Evolutionary conservation across 306 rosid genomes (phyloP).

Genomic region (Citrullus colocynthis): DNA sequence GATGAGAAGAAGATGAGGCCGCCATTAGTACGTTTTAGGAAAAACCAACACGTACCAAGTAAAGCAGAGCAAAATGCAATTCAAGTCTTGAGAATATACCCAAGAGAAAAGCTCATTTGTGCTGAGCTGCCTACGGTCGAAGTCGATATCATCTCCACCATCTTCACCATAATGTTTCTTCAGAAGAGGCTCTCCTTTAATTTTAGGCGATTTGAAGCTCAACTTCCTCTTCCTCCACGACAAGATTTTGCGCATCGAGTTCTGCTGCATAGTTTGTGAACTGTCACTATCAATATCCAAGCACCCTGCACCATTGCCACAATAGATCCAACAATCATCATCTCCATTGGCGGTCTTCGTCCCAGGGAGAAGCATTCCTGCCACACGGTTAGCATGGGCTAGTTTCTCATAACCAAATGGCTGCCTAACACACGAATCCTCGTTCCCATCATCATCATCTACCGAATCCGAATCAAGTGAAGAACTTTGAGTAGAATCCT

Average conservation of each 20-base stretch:
- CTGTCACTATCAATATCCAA: not conserved
- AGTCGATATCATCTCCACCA: slow-evolving; percentile 33
- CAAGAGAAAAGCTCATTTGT: slow-evolving; percentile 13
- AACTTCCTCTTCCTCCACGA: slow-evolving; percentile 28
- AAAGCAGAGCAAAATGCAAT: not conserved
- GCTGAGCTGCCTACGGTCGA: slow-evolving; percentile 23
- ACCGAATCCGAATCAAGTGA: slow-evolving; percentile 18
- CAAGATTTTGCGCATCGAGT: slow-evolving; percentile 11
- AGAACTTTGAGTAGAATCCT: slow-evolving; percentile 8
- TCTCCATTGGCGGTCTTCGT: not conserved
- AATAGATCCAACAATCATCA: slow-evolving; percentile 20
- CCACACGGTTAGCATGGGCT: slow-evolving; percentile 19
- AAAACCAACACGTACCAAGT: not conserved
- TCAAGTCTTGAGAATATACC: slow-evolving; percentile 8
- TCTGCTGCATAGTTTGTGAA: slow-evolving; percentile 2
- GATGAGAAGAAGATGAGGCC: not conserved
- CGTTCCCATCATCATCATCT: slow-evolving; percentile 3
- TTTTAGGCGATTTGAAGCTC: slow-evolving; percentile 18
- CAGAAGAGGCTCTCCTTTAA: slow-evolving; percentile 28
- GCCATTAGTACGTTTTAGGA: not conserved
- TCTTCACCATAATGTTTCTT: slow-evolving; percentile 24
- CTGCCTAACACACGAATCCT: not conserved
- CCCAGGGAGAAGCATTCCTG: slow-evolving; percentile 3
- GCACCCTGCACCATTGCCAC: slow-evolving; percentile 11
- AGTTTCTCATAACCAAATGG: slow-evolving; percentile 21